Percentiles rank a stretch among this genome's conserved stretches.
Conservation (phyloP, 768 basidiomycete species). For the Leccinum boreale region DNA sequence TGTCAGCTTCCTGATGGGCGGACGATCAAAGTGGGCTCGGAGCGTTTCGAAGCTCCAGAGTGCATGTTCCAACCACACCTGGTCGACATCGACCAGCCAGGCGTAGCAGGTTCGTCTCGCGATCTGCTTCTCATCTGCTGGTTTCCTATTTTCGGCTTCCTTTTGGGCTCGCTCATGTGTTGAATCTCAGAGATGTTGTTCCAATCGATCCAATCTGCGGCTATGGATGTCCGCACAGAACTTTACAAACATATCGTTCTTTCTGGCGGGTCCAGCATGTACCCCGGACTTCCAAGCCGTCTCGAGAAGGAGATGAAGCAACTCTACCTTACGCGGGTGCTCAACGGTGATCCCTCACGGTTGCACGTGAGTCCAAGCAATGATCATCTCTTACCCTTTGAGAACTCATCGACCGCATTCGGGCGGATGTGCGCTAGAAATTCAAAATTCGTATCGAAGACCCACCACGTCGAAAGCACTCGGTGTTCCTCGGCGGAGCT, state of each 20-base stretch:
- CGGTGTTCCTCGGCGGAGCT: conserved; percentile 99
- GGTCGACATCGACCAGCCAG: conserved; percentile 95
- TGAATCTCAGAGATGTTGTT: conserved; percentile 80
- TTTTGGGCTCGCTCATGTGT: background rate
- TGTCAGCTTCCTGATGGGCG: conserved; percentile 90
- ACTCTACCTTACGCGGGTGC: conserved; percentile 88
- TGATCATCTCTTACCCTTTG: background rate
- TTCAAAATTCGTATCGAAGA: conserved; percentile 99
- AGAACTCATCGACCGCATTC: background rate
- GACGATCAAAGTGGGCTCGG: conserved; percentile 94
- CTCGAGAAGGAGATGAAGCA: conserved; percentile 99
- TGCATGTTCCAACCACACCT: conserved; percentile 99
- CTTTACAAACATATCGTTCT: conserved; percentile 98
- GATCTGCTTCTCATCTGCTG: background rate
- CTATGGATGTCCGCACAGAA: conserved; percentile 85
- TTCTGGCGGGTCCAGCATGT: conserved; percentile 98
- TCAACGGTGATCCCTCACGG: conserved; percentile 77
- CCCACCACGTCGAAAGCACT: conserved; percentile 96
- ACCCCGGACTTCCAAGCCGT: conserved; percentile 93
- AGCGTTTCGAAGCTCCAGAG: conserved; percentile 98
- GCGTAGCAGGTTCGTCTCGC: conserved; percentile 74
- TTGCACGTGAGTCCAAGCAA: conserved; percentile 64
- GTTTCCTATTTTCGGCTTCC: background rate
- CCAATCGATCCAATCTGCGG: conserved; percentile 89
- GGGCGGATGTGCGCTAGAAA: conserved; percentile 58